These are phyloP conservation scores for Artemisia argyi DNA, from an alignment of 129 eudicot genomes.

Conservation along the genomic window DNA sequence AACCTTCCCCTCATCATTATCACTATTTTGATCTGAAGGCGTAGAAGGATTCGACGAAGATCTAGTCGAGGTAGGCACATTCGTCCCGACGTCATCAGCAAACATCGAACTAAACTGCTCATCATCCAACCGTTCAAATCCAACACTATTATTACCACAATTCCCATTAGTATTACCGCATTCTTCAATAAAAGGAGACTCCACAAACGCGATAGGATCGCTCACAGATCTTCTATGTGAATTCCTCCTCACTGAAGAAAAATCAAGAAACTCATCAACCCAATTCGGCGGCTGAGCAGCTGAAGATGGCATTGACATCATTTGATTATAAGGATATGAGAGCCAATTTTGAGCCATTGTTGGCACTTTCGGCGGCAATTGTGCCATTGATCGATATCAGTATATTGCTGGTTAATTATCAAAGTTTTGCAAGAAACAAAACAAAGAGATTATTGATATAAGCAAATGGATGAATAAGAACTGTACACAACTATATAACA, in stretches of 20 bases:
- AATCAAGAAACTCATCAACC: slow-evolving; percentile 93
- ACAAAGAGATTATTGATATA: not conserved
- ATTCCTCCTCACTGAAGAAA: slow-evolving; percentile 54
- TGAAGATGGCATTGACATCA: slow-evolving; percentile 48
- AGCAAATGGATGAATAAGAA: not conserved
- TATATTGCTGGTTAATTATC: no score
- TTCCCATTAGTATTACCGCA: slow-evolving; percentile 24
- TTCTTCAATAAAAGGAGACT: slow-evolving; percentile 45
- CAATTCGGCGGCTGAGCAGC: slow-evolving; percentile 56
- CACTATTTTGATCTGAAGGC: slow-evolving; percentile 65
- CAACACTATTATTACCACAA: slow-evolving; percentile 18
- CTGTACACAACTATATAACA: no score
- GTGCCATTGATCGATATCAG: slow-evolving; percentile 52
- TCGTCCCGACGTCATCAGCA: slow-evolving; percentile 53
- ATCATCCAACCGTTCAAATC: slow-evolving; percentile 75
- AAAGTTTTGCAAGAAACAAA: not conserved
- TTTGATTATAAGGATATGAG: slow-evolving; percentile 50
- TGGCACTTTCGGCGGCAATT: slow-evolving; percentile 85
- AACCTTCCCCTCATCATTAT: slow-evolving; percentile 41
- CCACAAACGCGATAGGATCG: slow-evolving; percentile 89
- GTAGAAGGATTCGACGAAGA: slow-evolving; percentile 58
- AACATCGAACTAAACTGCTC: slow-evolving; percentile 87
- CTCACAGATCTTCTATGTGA: slow-evolving; percentile 77
- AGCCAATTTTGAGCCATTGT: slow-evolving; percentile 78
- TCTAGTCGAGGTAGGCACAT: slow-evolving; percentile 35